These are phyloP conservation scores for Pochonia chlamydosporia DNA, from an alignment of 2,329 filamentous ascomycete genomes.

Conservation along the genomic window DNA sequence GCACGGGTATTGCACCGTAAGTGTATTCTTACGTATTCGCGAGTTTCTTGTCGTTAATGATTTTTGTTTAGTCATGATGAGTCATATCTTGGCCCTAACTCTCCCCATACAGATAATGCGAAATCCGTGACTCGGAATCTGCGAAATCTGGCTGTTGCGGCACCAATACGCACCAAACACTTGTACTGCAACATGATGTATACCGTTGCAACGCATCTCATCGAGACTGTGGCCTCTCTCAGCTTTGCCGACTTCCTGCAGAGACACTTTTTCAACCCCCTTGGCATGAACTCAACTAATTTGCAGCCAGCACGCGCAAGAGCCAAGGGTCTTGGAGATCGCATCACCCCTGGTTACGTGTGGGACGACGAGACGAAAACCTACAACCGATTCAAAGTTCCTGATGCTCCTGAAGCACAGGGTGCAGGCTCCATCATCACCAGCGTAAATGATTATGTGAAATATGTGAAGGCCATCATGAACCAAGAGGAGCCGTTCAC, in stretches of 20 bases:
- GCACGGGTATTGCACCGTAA: conserved; percentile 16
- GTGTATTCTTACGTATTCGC: too few relatives aligned
- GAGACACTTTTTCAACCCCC: conserved; percentile 14
- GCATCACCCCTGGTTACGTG: conserved; percentile 9
- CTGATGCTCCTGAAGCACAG: conserved; percentile 15
- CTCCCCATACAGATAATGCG: conserved; percentile 10
- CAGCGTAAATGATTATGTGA: conserved; percentile 17
- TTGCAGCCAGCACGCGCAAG: conserved; percentile 13
- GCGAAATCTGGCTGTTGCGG: conserved; percentile 13
- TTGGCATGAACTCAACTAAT: conserved; percentile 18
- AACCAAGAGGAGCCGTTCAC: conserved; percentile 12
- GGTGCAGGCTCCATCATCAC: conserved; percentile 20
- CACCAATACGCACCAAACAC: conserved; percentile 13
- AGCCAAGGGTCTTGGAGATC: conserved; percentile 7
- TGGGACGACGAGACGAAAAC: conserved; percentile 3
- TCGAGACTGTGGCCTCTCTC: conserved; percentile 9
- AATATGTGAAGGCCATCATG: conserved; percentile 17
- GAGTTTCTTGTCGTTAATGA: too few relatives aligned
- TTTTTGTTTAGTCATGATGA: too few relatives aligned
- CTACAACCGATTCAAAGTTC: neutral
- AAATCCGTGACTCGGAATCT: conserved; percentile 16
- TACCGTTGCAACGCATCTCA: conserved; percentile 13
- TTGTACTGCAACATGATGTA: conserved; percentile 19
- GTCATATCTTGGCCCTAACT: conserved; percentile 7
- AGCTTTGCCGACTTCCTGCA: conserved; percentile 14